phyloP scores from a whole-genome alignment of 192 early-diverging fungal species.

The Pilaira anomala region DNA sequence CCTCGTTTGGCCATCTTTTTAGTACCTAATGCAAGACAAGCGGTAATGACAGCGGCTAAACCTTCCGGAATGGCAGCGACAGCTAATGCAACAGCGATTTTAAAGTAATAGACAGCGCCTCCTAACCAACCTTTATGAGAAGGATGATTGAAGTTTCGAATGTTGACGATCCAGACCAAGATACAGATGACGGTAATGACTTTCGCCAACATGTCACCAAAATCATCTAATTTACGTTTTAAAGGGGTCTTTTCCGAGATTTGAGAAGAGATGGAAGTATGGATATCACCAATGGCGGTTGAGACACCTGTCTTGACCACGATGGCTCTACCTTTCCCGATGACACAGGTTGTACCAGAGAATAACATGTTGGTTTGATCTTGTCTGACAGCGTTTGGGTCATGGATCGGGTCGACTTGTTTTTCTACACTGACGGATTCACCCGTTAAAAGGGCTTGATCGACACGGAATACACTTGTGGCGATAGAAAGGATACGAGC shows the following conservation, averaged over 20 bases:
- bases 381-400: conserved; percentile 83
- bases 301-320: conserved; percentile 83
- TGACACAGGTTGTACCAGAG: conserved; percentile 91
- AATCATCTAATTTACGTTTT: conserved; percentile 93
- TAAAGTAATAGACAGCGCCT: conserved; percentile 98
- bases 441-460: conserved; percentile 95
- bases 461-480: conserved; percentile 85
- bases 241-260: conserved; percentile 92
- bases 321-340: conserved; percentile 86
- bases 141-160: conserved; percentile 93
- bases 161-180: conserved; percentile 98
- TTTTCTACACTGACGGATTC: conserved; percentile 93
- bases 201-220: conserved; percentile 86
- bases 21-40: conserved; percentile 95
- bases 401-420: conserved; percentile 57
- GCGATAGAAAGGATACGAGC: conserved; percentile 77
- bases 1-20: conserved; percentile 95
- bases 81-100: conserved; percentile 97
- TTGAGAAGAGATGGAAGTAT: conserved; percentile 79
- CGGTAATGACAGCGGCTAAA: conserved; percentile 96
- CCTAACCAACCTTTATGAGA: conserved; percentile 88
- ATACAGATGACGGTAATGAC: conserved; percentile 85
- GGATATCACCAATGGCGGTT: conserved; percentile 95
- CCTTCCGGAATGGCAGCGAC: conserved; percentile 99
- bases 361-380: conserved; percentile 98